Evolutionary conservation across 306 rosid genomes (phyloP), one percentile per base, ranked within the genome.

Genomic region (Datisca glomerata): DNA sequence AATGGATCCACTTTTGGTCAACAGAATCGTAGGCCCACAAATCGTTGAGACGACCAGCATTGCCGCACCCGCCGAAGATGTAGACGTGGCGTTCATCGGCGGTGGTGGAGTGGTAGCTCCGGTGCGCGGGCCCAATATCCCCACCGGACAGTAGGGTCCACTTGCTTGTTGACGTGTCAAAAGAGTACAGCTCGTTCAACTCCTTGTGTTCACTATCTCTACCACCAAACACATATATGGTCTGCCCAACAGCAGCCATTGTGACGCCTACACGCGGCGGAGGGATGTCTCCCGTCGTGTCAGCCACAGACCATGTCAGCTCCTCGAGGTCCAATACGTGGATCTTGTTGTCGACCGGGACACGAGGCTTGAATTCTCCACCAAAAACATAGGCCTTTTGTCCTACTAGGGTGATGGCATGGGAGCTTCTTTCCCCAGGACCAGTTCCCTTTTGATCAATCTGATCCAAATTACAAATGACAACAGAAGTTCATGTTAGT

Each of bases 351-450:
- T 82, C 96, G 0, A 87, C 93, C 0, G 96, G 94, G 53, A 82
- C 78, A 60, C 96, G 96, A 36, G 96, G 94, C 20, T 46, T 37
- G 45, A 79, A 82, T 63, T 87, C 96, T 7, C 96, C 94, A 0
- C 94, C 94, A 1, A 87, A 87, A 23, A 63, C 85, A 61, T 87
- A 87, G 32, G 75, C 71, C 55, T 82, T 79, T 4, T 67, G 72
- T 45, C 76, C 94, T 43, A 82, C 74, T 43, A 79, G 38, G 36
- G 93, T 58, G 19, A 79, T 59, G 28, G 96, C 94, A 47, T 87
- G 96, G 14, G 96, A 87, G 51, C 96, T 87, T 67, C 96, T 69
- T 8, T 84, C 82, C 47, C 94, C 96, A 2, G 82, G 94, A 4
- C 75, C 72, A 12, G 19, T 45, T 33, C 89, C 87, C 15, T 52